These are phyloP conservation scores for Leccinum proximum DNA, from an alignment of 1,284 basidiomycete species.

Conservation along the genomic window DNA sequence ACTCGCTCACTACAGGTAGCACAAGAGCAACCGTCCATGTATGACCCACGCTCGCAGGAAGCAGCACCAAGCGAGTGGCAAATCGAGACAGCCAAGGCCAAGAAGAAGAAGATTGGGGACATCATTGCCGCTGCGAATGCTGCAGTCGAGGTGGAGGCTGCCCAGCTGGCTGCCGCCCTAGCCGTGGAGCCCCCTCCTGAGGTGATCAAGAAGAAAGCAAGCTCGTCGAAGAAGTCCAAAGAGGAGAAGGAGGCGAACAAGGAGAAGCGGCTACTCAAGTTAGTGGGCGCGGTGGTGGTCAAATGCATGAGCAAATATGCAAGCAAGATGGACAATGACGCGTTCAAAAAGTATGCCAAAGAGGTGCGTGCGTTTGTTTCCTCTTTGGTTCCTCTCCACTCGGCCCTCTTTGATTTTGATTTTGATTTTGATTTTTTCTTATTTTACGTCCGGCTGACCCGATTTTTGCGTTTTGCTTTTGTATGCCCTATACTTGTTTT, in stretches of 20 bases:
- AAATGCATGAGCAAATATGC: slow-evolving; percentile 90
- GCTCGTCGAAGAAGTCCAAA: slow-evolving; percentile 40
- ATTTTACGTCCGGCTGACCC: background rate
- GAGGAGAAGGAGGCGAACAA: slow-evolving; percentile 68
- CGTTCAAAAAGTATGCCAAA: slow-evolving; percentile 95
- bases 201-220: slow-evolving; percentile 31
- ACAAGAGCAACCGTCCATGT: background rate
- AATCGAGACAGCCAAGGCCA: background rate
- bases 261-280: slow-evolving; percentile 81
- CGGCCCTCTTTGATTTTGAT: background rate
- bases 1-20: too few species aligned
- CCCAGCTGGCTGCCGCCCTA: slow-evolving; percentile 28
- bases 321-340: slow-evolving; percentile 76
- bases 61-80: background rate
- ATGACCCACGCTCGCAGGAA: background rate
- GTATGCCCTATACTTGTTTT: slow-evolving; percentile 44
- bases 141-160: slow-evolving; percentile 42
- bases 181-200: slow-evolving; percentile 13
- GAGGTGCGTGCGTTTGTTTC: slow-evolving; percentile 58
- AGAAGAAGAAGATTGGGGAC: slow-evolving; percentile 32
- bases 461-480: slow-evolving; percentile 29
- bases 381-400: slow-evolving; percentile 1
- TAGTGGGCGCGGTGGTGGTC: slow-evolving; percentile 90
- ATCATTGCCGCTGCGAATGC: slow-evolving; percentile 48
- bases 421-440: background rate